Conservation (phyloP, 441 rosid genomes). For the Daphne laureola region DNA sequence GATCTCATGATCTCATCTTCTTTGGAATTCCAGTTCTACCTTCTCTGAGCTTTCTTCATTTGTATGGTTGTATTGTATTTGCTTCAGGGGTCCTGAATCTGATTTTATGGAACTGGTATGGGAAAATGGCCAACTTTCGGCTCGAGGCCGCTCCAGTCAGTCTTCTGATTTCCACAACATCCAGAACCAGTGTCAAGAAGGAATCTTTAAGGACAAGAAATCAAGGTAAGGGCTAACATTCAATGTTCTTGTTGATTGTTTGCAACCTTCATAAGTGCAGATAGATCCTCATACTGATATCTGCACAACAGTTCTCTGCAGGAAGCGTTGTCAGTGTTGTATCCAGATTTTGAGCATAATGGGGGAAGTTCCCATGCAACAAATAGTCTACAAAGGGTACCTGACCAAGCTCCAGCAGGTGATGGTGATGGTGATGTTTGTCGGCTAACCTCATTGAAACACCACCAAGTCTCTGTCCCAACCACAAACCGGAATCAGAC, state of each 20-base stretch:
- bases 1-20: neutral
- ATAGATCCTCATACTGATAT: neutral
- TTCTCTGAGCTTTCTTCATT: neutral
- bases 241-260: neutral
- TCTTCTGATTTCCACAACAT: slow-evolving; percentile 1
- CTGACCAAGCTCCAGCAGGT: neutral
- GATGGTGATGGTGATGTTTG: neutral
- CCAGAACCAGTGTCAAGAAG: neutral
- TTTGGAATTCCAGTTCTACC: neutral
- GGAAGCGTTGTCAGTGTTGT: slow-evolving; percentile 7
- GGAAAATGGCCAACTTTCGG: slow-evolving; percentile 26
- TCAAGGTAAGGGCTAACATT: slow-evolving; percentile 5
- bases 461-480: slow-evolving; percentile 4
- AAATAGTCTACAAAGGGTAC: neutral
- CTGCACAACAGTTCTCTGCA: neutral
- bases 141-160: slow-evolving; percentile 11
- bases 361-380: slow-evolving; percentile 1
- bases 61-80: neutral
- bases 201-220: slow-evolving; percentile 6
- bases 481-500: slow-evolving; percentile 4
- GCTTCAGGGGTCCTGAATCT: slow-evolving; percentile 25
- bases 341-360: neutral
- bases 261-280: slow-evolving; percentile 1
- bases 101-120: slow-evolving; percentile 31
- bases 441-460: slow-evolving; percentile 3